Evolutionary conservation across 306 rosid species (phyloP).

Genomic region (Quercus mongolica): DNA sequence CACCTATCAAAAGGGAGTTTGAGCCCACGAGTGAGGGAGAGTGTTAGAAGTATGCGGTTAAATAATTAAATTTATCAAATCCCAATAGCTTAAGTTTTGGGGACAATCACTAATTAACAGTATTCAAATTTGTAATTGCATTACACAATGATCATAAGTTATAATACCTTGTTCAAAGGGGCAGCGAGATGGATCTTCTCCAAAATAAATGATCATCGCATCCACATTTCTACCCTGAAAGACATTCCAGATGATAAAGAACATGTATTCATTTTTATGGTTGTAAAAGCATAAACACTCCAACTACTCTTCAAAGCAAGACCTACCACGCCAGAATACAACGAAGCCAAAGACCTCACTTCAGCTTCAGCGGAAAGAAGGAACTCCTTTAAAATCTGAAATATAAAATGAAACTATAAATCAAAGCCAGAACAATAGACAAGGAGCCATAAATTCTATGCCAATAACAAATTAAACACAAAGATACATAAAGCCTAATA

Average conservation of each 20-base stretch:
- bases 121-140: too few relatives aligned
- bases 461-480: not conserved
- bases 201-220: conserved; percentile 79
- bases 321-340: conserved; percentile 83
- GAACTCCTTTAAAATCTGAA: conserved; percentile 69
- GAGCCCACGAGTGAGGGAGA: too few relatives aligned
- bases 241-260: conserved; percentile 24
- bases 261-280: not conserved
- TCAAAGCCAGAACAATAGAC: not conserved
- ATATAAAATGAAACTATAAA: not conserved
- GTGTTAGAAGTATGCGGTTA: too few relatives aligned
- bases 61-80: too few relatives aligned
- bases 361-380: conserved; percentile 83
- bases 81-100: too few relatives aligned
- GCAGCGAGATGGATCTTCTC: conserved; percentile 92
- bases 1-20: too few relatives aligned
- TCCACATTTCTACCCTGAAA: conserved; percentile 88
- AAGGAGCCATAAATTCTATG: not conserved
- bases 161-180: conserved; percentile 82
- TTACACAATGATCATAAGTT: not conserved
- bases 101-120: too few relatives aligned
- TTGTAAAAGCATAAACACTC: not conserved
- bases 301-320: conserved; percentile 8
- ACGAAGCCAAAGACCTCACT: conserved; percentile 80
- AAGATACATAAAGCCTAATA: not conserved